Evolutionary conservation across 306 rosid species (phyloP).

Genomic region (Cajanus cajan): DNA sequence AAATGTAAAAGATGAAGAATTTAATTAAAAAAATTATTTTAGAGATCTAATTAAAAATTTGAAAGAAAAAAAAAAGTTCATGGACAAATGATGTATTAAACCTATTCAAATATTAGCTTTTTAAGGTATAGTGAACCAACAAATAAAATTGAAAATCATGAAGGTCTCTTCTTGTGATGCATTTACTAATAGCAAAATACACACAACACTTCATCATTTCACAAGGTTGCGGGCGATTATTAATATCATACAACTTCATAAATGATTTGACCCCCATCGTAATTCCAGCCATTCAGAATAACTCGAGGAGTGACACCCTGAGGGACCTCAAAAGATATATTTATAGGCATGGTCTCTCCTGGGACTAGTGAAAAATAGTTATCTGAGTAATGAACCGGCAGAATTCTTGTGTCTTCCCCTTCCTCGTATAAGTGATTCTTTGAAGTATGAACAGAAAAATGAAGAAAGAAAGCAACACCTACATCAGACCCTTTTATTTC

Average conservation of each 20-base stretch:
- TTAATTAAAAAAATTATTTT: no score
- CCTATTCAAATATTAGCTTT: not conserved
- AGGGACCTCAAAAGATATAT: conserved; percentile 69
- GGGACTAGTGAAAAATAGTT: conserved; percentile 90
- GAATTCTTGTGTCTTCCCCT: conserved; percentile 86
- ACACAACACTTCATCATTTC: conserved; percentile 2
- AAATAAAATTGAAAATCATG: not conserved
- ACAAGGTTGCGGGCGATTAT: not conserved
- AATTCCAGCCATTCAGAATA: conserved; percentile 72
- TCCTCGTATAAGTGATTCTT: conserved; percentile 40
- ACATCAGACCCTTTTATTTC: conserved; percentile 57
- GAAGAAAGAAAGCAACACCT: conserved; percentile 91
- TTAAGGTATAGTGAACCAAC: not conserved
- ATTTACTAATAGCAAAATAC: not conserved
- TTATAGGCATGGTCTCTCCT: conserved; percentile 64
- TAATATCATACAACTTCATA: conserved; percentile 30
- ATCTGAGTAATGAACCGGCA: conserved; percentile 88
- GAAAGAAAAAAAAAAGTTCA: no score
- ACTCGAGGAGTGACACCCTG: conserved; percentile 69
- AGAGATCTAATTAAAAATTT: no score
- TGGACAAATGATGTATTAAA: no score
- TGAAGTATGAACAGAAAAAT: conserved; percentile 68
- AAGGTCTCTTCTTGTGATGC: not conserved
- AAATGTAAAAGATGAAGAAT: no score
- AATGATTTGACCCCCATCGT: conserved; percentile 40